A percentile compares a stretch with the other conserved stretches of the same genome.
These are phyloP conservation scores for Malassezia slooffiae DNA, from an alignment of 1,284 basidiomycete species.

Conservation along the genomic window DNA sequence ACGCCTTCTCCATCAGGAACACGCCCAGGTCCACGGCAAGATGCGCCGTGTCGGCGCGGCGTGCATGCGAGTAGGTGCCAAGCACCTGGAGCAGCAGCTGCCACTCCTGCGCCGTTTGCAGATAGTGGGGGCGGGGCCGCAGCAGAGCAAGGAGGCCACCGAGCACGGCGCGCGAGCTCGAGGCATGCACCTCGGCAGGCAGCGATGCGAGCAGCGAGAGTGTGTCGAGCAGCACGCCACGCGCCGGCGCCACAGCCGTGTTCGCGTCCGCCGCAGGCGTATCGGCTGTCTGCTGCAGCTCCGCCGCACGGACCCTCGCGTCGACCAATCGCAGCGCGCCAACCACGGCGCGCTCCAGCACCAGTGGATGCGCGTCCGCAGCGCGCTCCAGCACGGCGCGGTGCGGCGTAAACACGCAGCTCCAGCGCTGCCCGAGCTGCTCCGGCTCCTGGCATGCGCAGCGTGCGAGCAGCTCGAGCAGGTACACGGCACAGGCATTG, in stretches of 20 bases:
- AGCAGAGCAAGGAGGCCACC: constrained; percentile 70
- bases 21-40: constrained; percentile 58
- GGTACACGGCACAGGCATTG: constrained; percentile 84
- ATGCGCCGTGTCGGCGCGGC: constrained; percentile 76
- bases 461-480: constrained; percentile 86
- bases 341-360: constrained; percentile 93
- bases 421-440: constrained; percentile 78
- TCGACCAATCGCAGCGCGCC: constrained; percentile 25
- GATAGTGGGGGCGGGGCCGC: constrained; percentile 47
- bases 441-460: constrained; percentile 55
- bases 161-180: constrained; percentile 80
- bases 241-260: constrained; percentile 67
- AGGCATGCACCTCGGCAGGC: constrained; percentile 63
- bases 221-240: constrained; percentile 90
- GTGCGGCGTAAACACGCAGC: constrained; percentile 80
- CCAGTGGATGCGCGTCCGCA: constrained; percentile 69
- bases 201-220: constrained; percentile 68
- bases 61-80: constrained; percentile 59
- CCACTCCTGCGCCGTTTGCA: constrained; percentile 86
- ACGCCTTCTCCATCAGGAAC: constrained; percentile 44
- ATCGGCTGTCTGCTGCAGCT: too few species aligned
- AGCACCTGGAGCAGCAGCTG: constrained; percentile 81
- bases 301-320: constrained; percentile 13
- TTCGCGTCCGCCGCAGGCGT: not conserved
- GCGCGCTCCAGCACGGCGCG: constrained; percentile 67